Base-by-base conservation (phyloP, 345 rosid genomes). In the Lepidium aucheri region DNA sequence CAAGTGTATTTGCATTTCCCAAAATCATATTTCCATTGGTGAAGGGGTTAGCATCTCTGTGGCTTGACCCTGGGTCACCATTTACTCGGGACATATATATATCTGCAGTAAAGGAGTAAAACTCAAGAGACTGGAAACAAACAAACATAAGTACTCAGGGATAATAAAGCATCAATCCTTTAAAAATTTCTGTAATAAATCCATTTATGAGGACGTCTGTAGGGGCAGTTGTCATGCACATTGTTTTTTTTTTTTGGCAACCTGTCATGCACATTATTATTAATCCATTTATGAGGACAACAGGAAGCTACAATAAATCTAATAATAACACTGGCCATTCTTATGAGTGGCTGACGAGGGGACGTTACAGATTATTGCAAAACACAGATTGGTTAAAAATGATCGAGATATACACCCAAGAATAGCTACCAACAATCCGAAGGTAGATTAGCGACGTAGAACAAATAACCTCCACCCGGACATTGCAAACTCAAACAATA, bases 51-150 rank as follows among this genome's bases (percentile, higher is more conserved):
- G 67, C 56, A 78, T 86, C 96, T 45, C 87, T 88, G 46, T 74
- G 82, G 62, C 74, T 70, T 49, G 83, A 57, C 57, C 81, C 84
- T 68, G 86, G 63, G 60, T 86, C 91, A 40, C 85, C 81, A 78
- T 81, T 86, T 8, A 26, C 46, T 49, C 77, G 77, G 16, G 74
- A 72, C 80, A 80, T n/a, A 65, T 89, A 95, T 17, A 80, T 57
- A 77, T 76, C 99, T 95, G 88, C 76, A 67, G 59, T 58, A 77
- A 36, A 49, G n/a, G n/a, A 9, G 35, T 32, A 41, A 60, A 17
- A 40, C 65, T 42, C 17, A 54, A 38, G 55, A 32, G 59, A 52
- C 54, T 63, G 74, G 65, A 68, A 53, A 35, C 12, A 42, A 57
- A 44, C 14, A 42, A 9, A 28, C 7, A 15, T 17, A 35, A 53